phyloP scores from a whole-genome alignment of 1,284 basidiomycete species.

The Ustilago curta region DNA sequence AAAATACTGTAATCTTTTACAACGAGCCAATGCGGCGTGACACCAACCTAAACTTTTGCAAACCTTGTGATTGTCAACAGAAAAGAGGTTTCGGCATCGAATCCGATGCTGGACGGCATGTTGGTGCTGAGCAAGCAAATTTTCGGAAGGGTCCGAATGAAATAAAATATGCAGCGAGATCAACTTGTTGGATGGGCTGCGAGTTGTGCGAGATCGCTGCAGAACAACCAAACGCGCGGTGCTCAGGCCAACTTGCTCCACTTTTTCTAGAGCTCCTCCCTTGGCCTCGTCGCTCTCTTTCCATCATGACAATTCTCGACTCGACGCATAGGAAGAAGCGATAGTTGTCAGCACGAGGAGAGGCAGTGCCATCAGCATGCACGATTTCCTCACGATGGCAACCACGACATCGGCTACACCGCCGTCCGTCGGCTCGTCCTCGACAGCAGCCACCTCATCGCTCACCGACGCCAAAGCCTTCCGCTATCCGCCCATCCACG shows the following conservation, averaged over 20 bases:
- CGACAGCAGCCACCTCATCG: slow-evolving; percentile 1
- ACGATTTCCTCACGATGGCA: no score
- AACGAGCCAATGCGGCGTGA: slow-evolving; percentile 6
- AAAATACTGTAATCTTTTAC: no score
- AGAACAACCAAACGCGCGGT: not conserved
- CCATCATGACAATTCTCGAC: slow-evolving; percentile 1
- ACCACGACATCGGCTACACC: slow-evolving; percentile 1
- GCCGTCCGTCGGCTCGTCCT: slow-evolving; percentile 8
- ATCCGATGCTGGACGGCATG: not conserved
- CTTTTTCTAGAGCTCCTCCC: not conserved
- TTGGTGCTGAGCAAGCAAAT: not conserved
- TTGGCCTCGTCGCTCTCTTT: not conserved
- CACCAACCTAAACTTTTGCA: not conserved
- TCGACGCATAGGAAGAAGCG: no score
- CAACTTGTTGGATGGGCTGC: not conserved
- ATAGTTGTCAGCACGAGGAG: not conserved
- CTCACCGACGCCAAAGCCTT: slow-evolving; percentile 52
- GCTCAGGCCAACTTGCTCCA: not conserved
- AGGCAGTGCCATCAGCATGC: not conserved
- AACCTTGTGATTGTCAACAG: not conserved
- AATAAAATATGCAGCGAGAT: not conserved
- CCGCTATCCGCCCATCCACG: slow-evolving; percentile 72
- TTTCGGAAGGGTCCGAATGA: no score
- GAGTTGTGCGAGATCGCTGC: not conserved
- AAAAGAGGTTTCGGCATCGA: not conserved